Base-by-base conservation (phyloP, 108 stramenopile genomes). In the Nitzschia sp. region DNA sequence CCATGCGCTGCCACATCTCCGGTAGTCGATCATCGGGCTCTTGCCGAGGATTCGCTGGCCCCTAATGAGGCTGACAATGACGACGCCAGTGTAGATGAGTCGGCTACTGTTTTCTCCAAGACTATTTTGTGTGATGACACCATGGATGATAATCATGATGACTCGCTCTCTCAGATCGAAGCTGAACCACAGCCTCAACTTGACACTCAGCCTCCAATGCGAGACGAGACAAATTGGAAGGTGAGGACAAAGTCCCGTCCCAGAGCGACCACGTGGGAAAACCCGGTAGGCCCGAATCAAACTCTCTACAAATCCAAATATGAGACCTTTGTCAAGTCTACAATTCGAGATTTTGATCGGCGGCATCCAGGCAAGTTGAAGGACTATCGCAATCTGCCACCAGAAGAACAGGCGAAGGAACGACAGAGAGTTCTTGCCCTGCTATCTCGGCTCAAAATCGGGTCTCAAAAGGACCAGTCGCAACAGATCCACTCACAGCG, bases 391-490 rank as follows among this genome's bases (percentile, higher is more conserved):
- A 28, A 23, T 1, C 56, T 75, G 35, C 51, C 59, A 17, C 26
- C 29, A 5, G 74, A 75, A 27, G 64, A 75, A 24, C 68, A 75
- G 32, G 36, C n/a, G 28, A 9, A 28, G 25, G 67, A 59, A 28
- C 74, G 68, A 49, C 60, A 68, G 34, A 42, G 49, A n/a, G 61
- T 75, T 4, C 17, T 65, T 33, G 51, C 33, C 38, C 48, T 75
- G 35, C 59, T 75, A 36, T 11, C 24, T 1, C 66, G 74, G 11
- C 67, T 75, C 6, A 54, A 60, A 32, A 60, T 75, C 18, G 62
- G 61, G 1, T 51, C 49, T 19, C 49, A 42, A 13, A 42, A 42
- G 13, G 38, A 42, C 18, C 58, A n/a, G n/a, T n/a, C n/a, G n/a
- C 31, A 28, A 32, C 30, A 28, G 15, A 9, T 34, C 15, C n/a